Evolutionary conservation across 306 rosid genomes (phyloP).

Genomic region (Morella rubra): DNA sequence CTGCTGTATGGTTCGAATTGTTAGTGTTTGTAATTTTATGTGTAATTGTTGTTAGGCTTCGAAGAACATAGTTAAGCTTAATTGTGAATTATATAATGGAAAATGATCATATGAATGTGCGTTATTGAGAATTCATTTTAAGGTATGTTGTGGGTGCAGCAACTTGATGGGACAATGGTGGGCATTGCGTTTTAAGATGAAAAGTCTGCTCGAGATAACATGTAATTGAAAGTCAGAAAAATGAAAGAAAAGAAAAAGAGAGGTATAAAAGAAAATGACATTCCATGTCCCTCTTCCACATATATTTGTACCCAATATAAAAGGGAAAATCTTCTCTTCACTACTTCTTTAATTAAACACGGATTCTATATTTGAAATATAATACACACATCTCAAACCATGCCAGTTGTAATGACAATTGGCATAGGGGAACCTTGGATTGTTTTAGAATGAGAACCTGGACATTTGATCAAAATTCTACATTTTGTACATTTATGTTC

Average conservation of each 20-base stretch:
- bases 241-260: not conserved
- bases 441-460: not conserved
- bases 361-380: not conserved
- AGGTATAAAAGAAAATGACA: not conserved
- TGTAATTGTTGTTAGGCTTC: not conserved
- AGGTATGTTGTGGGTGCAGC: not conserved
- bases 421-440: not conserved
- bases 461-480: not conserved
- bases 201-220: not conserved
- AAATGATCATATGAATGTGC: not conserved
- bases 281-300: not conserved
- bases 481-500: not conserved
- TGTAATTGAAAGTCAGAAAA: not conserved
- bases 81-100: not conserved
- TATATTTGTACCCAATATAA: not conserved
- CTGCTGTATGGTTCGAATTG: not conserved
- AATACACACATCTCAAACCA: not conserved
- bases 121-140: not conserved
- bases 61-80: not conserved
- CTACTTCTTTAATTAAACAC: not conserved
- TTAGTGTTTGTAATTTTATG: not conserved
- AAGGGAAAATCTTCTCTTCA: not conserved
- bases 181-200: not conserved
- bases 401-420: not conserved
- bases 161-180: not conserved